A percentile compares a stretch with the other conserved stretches of the same genome.
Conservation (phyloP, 441 rosid genomes). For the Mallotus japonicus region DNA sequence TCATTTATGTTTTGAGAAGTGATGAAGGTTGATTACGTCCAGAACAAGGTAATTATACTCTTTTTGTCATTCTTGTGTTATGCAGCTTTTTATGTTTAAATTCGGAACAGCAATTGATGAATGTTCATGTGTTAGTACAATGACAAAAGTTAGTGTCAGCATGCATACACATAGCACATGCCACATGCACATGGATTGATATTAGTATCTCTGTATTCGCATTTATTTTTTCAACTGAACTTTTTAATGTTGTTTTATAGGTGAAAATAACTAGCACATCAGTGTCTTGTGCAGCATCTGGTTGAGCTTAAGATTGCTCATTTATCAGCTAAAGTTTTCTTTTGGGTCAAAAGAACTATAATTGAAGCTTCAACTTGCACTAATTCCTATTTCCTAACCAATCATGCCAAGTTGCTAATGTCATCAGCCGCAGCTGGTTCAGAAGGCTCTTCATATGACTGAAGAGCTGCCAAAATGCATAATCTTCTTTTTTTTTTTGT, state of each 20-base stretch:
- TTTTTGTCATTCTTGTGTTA: not conserved
- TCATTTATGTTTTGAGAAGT: too few species aligned
- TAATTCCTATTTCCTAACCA: not conserved
- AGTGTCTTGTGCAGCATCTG: not conserved
- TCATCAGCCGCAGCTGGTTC: not conserved
- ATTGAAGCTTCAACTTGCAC: not conserved
- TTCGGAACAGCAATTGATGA: not conserved
- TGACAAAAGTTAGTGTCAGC: not conserved
- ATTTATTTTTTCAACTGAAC: not conserved
- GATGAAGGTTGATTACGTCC: not conserved
- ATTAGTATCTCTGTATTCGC: too few species aligned
- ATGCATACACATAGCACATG: not conserved
- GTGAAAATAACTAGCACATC: not conserved
- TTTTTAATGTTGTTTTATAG: not conserved
- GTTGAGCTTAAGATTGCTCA: not conserved
- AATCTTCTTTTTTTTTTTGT: too few species aligned
- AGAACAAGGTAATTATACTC: too few species aligned
- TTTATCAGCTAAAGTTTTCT: not conserved
- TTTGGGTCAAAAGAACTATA: too few species aligned
- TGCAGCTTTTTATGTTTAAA: not conserved
- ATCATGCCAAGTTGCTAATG: not conserved
- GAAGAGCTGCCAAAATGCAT: not conserved
- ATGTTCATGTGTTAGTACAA: not conserved
- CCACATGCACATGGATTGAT: not conserved
- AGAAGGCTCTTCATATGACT: not conserved